Conservation (phyloP, 75 land plant species). For the Chamaecyparis obtusa region DNA sequence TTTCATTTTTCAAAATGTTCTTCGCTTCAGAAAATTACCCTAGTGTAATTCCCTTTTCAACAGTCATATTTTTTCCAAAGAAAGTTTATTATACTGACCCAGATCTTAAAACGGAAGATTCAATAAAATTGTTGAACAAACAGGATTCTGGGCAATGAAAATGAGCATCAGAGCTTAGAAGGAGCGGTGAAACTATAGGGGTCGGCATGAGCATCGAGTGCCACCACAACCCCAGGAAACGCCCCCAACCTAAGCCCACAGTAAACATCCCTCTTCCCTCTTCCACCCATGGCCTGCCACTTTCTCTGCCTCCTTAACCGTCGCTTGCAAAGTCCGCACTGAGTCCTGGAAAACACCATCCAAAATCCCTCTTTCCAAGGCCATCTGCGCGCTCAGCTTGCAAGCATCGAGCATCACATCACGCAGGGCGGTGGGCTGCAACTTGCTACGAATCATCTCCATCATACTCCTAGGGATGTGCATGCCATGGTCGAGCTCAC, state of each 20-base stretch:
- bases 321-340: conserved; percentile 26
- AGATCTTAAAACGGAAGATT: background rate
- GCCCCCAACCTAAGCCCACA: no score
- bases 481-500: no score
- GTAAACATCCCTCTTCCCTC: conserved; percentile 24
- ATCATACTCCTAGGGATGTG: no score
- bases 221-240: conserved; percentile 1
- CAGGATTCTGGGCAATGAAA: background rate
- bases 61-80: background rate
- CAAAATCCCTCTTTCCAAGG: conserved; percentile 21
- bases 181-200: background rate
- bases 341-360: conserved; percentile 20
- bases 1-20: no score
- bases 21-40: no score
- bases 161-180: conserved; percentile 8
- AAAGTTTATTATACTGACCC: background rate
- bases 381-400: conserved; percentile 14
- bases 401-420: no score
- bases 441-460: no score
- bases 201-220: conserved; percentile 10
- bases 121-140: background rate
- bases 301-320: conserved; percentile 18
- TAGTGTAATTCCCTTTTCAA: no score
- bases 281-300: conserved; percentile 32
- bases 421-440: no score